A percentile compares a stretch with the other conserved stretches of the same genome.
phyloP scores from a whole-genome alignment of 495 filamentous ascomycete genomes.

The Opeltia flavorubescens region DNA sequence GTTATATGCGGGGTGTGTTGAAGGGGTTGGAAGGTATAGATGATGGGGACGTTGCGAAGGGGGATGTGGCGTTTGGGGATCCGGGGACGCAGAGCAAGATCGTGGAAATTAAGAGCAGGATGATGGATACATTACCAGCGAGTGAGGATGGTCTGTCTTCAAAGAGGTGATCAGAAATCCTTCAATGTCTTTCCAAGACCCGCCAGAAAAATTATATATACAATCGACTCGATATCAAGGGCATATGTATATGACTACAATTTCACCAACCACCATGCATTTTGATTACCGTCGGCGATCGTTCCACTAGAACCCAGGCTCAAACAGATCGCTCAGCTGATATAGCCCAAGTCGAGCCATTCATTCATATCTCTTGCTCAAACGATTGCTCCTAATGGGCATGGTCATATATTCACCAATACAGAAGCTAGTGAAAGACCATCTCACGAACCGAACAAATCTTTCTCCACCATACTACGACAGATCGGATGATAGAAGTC shows the following conservation, averaged over 20 bases:
- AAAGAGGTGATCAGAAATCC: not conserved
- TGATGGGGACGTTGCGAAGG: conserved; percentile 36
- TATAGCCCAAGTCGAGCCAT: no score
- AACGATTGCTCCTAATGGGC: no score
- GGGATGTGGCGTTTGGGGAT: conserved; percentile 23
- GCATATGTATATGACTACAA: no score
- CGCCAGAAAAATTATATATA: no score
- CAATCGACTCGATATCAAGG: no score
- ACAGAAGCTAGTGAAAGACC: not conserved
- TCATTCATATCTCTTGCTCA: no score
- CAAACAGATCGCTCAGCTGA: no score
- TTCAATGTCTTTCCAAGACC: not conserved
- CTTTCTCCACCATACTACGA: conserved; percentile 67
- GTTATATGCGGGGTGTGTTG: conserved; percentile 60
- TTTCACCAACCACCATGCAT: no score
- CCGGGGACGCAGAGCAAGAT: conserved; percentile 12
- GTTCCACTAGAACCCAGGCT: no score
- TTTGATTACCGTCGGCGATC: no score
- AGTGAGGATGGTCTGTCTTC: conserved; percentile 9
- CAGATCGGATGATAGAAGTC: conserved; percentile 97
- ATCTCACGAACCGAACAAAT: conserved; percentile 43
- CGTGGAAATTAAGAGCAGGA: conserved; percentile 11
- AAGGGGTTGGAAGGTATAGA: conserved; percentile 45
- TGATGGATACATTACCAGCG: conserved; percentile 18
- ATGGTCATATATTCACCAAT: no score